phyloP scores from a whole-genome alignment of 495 filamentous ascomycete species.

The Penicillium alfredii region DNA sequence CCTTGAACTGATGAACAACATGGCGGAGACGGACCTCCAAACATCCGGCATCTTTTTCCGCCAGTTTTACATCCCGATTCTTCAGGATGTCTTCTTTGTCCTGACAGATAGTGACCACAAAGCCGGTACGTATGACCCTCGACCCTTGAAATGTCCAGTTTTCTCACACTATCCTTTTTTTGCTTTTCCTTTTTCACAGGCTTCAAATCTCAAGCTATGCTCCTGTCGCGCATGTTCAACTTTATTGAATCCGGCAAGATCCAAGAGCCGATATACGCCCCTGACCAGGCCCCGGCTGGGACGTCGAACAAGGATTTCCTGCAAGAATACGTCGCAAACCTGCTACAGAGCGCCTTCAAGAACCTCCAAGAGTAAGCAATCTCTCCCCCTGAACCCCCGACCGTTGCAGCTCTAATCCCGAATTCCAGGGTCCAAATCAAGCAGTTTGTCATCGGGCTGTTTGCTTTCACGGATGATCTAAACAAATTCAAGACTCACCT shows the following conservation, averaged over 20 bases:
- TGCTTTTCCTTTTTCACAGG: conserved; percentile 39
- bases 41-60: conserved; percentile 95
- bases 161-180: conserved; percentile 6
- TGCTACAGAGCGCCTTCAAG: conserved; percentile 87
- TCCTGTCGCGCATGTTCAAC: conserved; percentile 93
- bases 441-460: conserved; percentile 80
- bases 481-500: conserved; percentile 88
- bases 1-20: conserved; percentile 94
- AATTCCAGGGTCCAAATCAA: conserved; percentile 72
- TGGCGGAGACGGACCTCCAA: conserved; percentile 80
- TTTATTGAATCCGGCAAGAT: conserved; percentile 83
- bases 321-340: conserved; percentile 70
- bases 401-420: conserved; percentile 20
- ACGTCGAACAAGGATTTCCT: conserved; percentile 89
- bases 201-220: conserved; percentile 92
- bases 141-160: background rate
- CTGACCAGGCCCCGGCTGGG: conserved; percentile 73
- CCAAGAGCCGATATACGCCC: conserved; percentile 77
- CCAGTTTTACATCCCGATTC: conserved; percentile 87
- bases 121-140: conserved; percentile 52
- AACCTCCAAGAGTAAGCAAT: conserved; percentile 86
- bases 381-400: too few relatives aligned
- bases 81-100: conserved; percentile 98
- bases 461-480: conserved; percentile 72
- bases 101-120: conserved; percentile 97